Evolutionary conservation across 306 rosid species (phyloP).

Genomic region (Malus orientalis): DNA sequence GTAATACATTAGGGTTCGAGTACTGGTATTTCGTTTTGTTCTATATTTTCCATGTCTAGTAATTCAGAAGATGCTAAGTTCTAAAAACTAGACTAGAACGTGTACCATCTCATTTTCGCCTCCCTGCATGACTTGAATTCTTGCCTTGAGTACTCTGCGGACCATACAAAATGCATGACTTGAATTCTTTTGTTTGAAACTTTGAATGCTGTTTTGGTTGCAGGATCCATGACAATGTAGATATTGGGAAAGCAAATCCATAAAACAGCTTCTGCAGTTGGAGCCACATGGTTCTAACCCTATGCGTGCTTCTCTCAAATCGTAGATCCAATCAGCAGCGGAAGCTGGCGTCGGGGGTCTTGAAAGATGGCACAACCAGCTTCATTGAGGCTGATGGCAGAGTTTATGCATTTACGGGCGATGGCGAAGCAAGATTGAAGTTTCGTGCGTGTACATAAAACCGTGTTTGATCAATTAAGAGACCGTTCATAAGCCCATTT

Average conservation of each 20-base stretch:
- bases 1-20: background rate
- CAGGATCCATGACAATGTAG: conserved; percentile 7
- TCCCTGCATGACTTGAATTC: background rate
- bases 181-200: background rate
- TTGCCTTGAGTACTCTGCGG: background rate
- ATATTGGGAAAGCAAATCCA: background rate
- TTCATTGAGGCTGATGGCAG: background rate
- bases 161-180: background rate
- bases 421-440: background rate
- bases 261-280: background rate
- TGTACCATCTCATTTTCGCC: background rate
- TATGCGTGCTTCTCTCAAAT: background rate
- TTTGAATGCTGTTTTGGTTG: background rate
- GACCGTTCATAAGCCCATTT: background rate
- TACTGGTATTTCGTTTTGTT: background rate
- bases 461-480: background rate
- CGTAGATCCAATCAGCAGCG: background rate
- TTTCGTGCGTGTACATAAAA: background rate
- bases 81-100: background rate
- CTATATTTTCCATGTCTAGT: background rate
- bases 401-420: background rate
- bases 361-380: background rate
- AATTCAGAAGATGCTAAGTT: background rate
- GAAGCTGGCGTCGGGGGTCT: background rate
- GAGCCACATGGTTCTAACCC: background rate